These are phyloP conservation scores for Colletotrichum acutatum DNA, from an alignment of 2,329 filamentous ascomycete genomes.

Conservation along the genomic window DNA sequence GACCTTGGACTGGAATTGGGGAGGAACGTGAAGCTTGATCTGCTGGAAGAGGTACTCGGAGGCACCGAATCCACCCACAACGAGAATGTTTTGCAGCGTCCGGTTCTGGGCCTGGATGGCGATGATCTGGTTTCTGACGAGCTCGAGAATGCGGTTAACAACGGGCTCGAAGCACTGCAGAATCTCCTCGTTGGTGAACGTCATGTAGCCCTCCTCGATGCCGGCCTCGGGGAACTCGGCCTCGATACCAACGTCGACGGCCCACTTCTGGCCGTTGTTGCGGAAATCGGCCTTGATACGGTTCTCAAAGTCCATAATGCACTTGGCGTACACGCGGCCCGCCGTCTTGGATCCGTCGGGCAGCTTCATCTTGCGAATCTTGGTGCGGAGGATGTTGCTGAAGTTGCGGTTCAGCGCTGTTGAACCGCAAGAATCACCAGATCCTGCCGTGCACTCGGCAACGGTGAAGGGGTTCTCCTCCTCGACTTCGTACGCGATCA, in stretches of 20 bases:
- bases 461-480: constrained; percentile 98
- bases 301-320: constrained; percentile 99
- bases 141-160: constrained; percentile 94
- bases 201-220: constrained; percentile 99
- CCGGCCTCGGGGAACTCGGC: constrained; percentile 97
- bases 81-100: constrained; percentile 92
- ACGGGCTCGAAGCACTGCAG: constrained; percentile 99
- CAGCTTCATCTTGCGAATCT: constrained; percentile 99
- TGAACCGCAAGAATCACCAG: constrained; percentile 97
- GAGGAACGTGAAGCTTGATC: constrained; percentile 97
- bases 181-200: constrained; percentile 99
- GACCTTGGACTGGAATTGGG: constrained; percentile 98
- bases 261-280: constrained; percentile 99
- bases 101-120: constrained; percentile 98
- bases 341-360: constrained; percentile 96
- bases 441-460: constrained; percentile 95
- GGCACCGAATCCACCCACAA: constrained; percentile 97
- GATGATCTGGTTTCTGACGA: constrained; percentile 98
- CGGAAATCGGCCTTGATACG: constrained; percentile 99
- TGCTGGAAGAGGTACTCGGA: constrained; percentile 99
- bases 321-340: constrained; percentile 98
- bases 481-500: constrained; percentile 98
- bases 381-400: constrained; percentile 95
- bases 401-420: constrained; percentile 98
- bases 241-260: constrained; percentile 98